Percentiles rank a stretch among this genome's conserved stretches.
Evolutionary conservation across 2,329 filamentous ascomycete genomes (phyloP).

Genomic region (Zymoseptoria tritici): DNA sequence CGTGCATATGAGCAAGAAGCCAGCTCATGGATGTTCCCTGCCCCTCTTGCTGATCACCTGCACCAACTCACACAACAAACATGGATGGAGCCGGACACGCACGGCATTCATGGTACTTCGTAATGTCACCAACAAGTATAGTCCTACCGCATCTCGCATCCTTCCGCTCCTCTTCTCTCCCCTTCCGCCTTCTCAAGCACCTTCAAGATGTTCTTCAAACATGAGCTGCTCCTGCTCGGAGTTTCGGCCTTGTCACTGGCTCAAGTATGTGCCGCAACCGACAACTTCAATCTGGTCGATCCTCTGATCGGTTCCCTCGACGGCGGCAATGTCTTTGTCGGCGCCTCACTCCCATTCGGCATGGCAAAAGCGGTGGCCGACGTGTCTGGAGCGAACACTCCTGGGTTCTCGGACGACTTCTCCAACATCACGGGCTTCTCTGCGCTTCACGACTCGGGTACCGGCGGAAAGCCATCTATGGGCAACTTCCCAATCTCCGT

Average conservation of each 20-base stretch:
- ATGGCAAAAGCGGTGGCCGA: slow-evolving; percentile 42
- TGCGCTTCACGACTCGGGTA: slow-evolving; percentile 45
- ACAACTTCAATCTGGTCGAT: slow-evolving; percentile 29
- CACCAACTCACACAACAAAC: background rate
- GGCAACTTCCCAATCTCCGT: slow-evolving; percentile 21
- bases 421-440: slow-evolving; percentile 40
- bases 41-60: background rate
- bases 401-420: slow-evolving; percentile 46
- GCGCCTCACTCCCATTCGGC: slow-evolving; percentile 34
- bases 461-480: slow-evolving; percentile 30
- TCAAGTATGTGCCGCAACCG: background rate
- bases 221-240: background rate
- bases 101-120: background rate
- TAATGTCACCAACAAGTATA: background rate
- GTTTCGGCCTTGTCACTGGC: background rate
- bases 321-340: slow-evolving; percentile 36
- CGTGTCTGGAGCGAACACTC: slow-evolving; percentile 45
- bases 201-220: background rate
- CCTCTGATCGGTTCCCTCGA: slow-evolving; percentile 37
- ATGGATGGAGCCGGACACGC: background rate
- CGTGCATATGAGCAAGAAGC: background rate
- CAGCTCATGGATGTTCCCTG: background rate
- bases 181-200: background rate
- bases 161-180: background rate
- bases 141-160: background rate